These are phyloP conservation scores for Ricinus communis DNA, from an alignment of 345 rosid species.

Conservation along the genomic window DNA sequence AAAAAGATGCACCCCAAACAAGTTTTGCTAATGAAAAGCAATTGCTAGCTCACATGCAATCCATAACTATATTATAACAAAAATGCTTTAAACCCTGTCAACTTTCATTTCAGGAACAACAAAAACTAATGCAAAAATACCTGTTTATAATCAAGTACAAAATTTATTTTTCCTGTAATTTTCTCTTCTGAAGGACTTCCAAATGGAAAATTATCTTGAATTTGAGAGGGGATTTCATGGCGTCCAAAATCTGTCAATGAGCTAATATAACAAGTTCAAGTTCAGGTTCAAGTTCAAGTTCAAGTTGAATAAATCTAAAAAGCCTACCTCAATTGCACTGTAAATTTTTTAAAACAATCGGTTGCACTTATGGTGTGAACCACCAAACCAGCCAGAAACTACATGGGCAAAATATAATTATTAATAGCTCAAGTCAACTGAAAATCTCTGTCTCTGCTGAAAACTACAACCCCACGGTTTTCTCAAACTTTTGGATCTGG, in stretches of 20 bases:
- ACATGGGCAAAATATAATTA: constrained; percentile 27
- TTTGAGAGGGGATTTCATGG: constrained; percentile 4
- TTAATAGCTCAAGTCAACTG: constrained; percentile 13
- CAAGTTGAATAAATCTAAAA: not conserved
- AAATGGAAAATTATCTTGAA: not conserved
- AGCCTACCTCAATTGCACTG: constrained; percentile 30
- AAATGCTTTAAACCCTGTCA: too few species aligned
- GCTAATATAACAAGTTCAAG: not conserved
- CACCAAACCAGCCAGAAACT: constrained; percentile 24
- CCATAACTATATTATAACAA: too few species aligned
- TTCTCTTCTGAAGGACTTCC: not conserved
- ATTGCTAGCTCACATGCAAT: too few species aligned
- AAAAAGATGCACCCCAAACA: too few species aligned
- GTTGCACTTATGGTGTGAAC: constrained; percentile 17
- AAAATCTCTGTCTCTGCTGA: not conserved
- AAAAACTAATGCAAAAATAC: too few species aligned
- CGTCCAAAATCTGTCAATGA: constrained; percentile 19
- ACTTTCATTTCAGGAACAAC: too few species aligned
- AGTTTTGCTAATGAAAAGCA: too few species aligned
- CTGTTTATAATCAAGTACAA: constrained; percentile 5
- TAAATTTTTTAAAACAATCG: constrained; percentile 19
- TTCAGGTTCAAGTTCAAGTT: not conserved
- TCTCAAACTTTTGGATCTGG: constrained; percentile 73
- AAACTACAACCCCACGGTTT: constrained; percentile 49
- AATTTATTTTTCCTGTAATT: not conserved